Percentiles rank a stretch among this genome's conserved stretches.
Evolutionary conservation across 2,329 filamentous ascomycete genomes (phyloP).

Genomic region (Fusarium xyrophilum): DNA sequence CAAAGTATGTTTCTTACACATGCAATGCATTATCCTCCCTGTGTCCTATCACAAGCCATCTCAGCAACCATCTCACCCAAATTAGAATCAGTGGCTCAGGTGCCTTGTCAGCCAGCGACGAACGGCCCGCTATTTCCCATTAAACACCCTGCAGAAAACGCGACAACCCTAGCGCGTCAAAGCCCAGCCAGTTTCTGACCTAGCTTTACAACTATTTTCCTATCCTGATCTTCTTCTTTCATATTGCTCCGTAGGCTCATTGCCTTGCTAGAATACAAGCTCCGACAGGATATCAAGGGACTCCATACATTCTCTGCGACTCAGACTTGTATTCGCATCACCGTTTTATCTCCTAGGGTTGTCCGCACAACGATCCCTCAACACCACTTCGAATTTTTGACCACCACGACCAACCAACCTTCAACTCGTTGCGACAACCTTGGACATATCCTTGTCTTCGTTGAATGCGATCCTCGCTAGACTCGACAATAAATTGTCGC

Average conservation of each 20-base stretch:
- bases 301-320: not conserved
- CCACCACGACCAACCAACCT: not conserved
- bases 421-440: not conserved
- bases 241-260: constrained; percentile 22
- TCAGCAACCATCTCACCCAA: not conserved
- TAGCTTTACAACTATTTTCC: constrained; percentile 27
- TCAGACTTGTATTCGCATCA: not conserved
- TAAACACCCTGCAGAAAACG: constrained; percentile 40
- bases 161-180: constrained; percentile 34
- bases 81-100: not conserved
- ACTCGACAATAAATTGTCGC: not conserved
- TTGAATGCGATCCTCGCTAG: not conserved
- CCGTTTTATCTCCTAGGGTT: not conserved
- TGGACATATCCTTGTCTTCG: not conserved
- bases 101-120: constrained; percentile 10
- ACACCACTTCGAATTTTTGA: constrained; percentile 11
- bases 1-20: not conserved
- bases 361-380: constrained; percentile 22
- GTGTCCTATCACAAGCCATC: not conserved
- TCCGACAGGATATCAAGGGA: not conserved
- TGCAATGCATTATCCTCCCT: not conserved
- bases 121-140: constrained; percentile 30
- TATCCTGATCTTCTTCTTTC: constrained; percentile 6
- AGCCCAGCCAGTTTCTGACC: constrained; percentile 10
- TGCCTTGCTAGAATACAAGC: constrained; percentile 15